Evolutionary conservation across 108 stramenopile species (phyloP), one percentile per base, ranked within the genome.

Genomic region (Pseudonitzschia pungens): DNA sequence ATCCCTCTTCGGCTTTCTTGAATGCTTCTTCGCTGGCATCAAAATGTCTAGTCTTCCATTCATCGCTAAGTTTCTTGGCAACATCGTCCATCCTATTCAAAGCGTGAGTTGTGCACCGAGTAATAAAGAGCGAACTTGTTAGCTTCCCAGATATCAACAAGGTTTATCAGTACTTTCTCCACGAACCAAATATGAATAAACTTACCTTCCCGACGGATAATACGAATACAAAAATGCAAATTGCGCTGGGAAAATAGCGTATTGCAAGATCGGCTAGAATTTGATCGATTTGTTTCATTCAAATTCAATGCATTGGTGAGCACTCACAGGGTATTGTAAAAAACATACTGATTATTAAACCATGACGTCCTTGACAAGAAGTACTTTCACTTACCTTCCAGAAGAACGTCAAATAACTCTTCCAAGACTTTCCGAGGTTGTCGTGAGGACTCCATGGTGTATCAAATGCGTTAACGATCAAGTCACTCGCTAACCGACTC

Each of bases 381-480:
- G 10, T 18, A 4, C 18, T 4, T 48, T 42, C 50, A 75, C 83
- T 80, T 58, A 58, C 57, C 57, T 96, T 96, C 95, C 95, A 96
- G 75, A 92, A 91, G 77, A 96, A 96, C 7, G 95, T 96, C 31
- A 96, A 75, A 72, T 96, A 96, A 74, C 84, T 86, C 81, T 96
- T 96, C 95, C 95, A 93, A 18, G 87, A 80, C 63, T 80, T 89
- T 65, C 95, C 95, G 62, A 90, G 80, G 56, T 93, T 76, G 70
- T 96, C 95, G 71, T 92, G 92, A 43, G 92, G 92, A 71, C 83
- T 84, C 91, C 91, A 96, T 31, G 95, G 95, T 26, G 95, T 96
- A 70, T 96, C 95, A 72, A 95, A 96, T 48, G 93, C 91, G 83
- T 95, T 96, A 71, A 98, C 93, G 72, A 98, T 97, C 69, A 98